Base-by-base conservation (phyloP, 129 eudicot species). In the Pseudognaphalium luteoalbum region DNA sequence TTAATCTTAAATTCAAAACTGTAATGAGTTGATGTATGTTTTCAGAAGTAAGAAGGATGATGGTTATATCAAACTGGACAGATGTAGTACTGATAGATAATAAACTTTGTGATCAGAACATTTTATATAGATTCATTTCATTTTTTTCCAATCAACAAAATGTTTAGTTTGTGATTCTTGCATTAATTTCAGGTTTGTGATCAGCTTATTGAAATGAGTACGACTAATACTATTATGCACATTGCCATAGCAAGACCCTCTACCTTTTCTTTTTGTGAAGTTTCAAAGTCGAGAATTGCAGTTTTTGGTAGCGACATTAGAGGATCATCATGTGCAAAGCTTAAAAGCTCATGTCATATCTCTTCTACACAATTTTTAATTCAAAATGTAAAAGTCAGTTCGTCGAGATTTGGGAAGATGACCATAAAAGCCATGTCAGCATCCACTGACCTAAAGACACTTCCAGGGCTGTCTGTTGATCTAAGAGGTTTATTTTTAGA, bases 401-500 rank as follows among this genome's bases (percentile, higher is more conserved):
- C 15, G 4, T 64, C 11, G 39, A 64, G 69, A 64, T 64, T 30
- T 32, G 69, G 44, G 10, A 64, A 6, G 25, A 16, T 32, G 44
- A 64, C 42, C 69, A 64, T 44, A 15, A 64, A 64, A 64, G 69
- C 69, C 44, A 64, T 64, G 69, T 64, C 69, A 0, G 42, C 32
- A 9, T 64, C 69, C 41, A 64, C 11, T 32, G 20, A 32, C 44
- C 5, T 10, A 32, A 16, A 30, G 9, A 11, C 39, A 5, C 69
- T 64, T 29, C 69, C 69, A 64, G 69, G 69, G 69, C 44, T 64
- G 44, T 44, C 69, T 11, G 20, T 29, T 64, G 69, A 64, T 64
- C 69, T 64, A 4, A 64, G 69, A 29, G 69, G 69, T 64, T 64
- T 21, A 3, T 64, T 15, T 5, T 4, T 15, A 6, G 10, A 64